phyloP scores from a whole-genome alignment of 2,329 filamentous ascomycete species.

The Cryoendolithus antarcticus region DNA sequence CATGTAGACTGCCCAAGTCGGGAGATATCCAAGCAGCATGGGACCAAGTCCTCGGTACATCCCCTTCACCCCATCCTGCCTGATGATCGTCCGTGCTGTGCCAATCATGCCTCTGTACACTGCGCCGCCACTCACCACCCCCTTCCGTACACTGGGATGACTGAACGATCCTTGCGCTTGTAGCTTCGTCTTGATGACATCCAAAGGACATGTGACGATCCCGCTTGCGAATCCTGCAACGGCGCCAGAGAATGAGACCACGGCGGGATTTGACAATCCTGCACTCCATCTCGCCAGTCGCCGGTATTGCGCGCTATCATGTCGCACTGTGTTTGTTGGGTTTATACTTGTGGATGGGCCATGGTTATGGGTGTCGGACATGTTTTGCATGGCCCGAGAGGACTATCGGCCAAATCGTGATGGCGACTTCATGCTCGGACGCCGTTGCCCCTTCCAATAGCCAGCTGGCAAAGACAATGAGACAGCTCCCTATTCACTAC shows the following conservation, averaged over 20 bases:
- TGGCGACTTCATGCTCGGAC: conserved; percentile 17
- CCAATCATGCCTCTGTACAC: conserved; percentile 80
- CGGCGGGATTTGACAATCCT: conserved; percentile 41
- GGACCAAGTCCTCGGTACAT: conserved; percentile 89
- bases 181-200: conserved; percentile 97
- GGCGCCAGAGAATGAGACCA: conserved; percentile 79
- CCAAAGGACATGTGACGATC: conserved; percentile 87
- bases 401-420: conserved; percentile 16
- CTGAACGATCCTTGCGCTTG: conserved; percentile 85
- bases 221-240: conserved; percentile 85
- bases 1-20: conserved; percentile 97
- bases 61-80: conserved; percentile 74
- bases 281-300: conserved; percentile 29
- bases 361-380: conserved; percentile 19
- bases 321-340: conserved; percentile 5
- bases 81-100: conserved; percentile 74
- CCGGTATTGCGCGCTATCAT: conserved; percentile 16
- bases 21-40: conserved; percentile 88
- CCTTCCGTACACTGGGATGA: conserved; percentile 19
- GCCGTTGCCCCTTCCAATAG: not conserved
- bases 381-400: conserved; percentile 18
- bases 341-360: conserved; percentile 11
- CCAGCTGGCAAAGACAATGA: no score
- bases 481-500: no score
- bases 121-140: conserved; percentile 31